Conservation (phyloP, 345 rosid species). For the Brassica incana region DNA sequence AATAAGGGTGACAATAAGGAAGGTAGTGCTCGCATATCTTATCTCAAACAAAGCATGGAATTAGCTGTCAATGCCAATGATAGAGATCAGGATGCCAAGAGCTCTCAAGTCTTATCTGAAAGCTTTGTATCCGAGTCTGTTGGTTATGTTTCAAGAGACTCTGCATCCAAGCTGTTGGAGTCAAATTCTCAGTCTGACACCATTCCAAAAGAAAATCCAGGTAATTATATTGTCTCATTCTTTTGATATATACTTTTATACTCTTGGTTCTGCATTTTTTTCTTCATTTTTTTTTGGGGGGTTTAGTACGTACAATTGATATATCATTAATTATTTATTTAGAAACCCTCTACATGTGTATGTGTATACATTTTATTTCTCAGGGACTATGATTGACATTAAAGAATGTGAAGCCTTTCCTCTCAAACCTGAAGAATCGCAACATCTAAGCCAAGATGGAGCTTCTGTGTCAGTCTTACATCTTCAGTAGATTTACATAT, state of each 20-base stretch:
- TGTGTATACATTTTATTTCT: neutral
- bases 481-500: slow-evolving; percentile 32
- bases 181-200: slow-evolving; percentile 41
- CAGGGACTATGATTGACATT: slow-evolving; percentile 33
- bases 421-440: neutral
- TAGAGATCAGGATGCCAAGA: neutral
- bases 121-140: slow-evolving; percentile 29
- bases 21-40: slow-evolving; percentile 21
- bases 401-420: slow-evolving; percentile 34
- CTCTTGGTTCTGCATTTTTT: neutral
- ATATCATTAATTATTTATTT: slow-evolving; percentile 6
- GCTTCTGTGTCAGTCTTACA: slow-evolving; percentile 19
- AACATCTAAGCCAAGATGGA: slow-evolving; percentile 28
- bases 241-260: slow-evolving; percentile 10
- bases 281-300: neutral
- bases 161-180: slow-evolving; percentile 37
- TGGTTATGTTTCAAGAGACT: slow-evolving; percentile 27
- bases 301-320: neutral
- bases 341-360: neutral
- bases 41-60: slow-evolving; percentile 37
- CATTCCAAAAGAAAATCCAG: slow-evolving; percentile 39
- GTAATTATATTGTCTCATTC: slow-evolving; percentile 40
- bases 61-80: slow-evolving; percentile 21
- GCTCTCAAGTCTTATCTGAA: neutral
- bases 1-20: slow-evolving; percentile 32